Evolutionary conservation across 179 eudicot genomes (phyloP).

Genomic region (Beta lomatogona): DNA sequence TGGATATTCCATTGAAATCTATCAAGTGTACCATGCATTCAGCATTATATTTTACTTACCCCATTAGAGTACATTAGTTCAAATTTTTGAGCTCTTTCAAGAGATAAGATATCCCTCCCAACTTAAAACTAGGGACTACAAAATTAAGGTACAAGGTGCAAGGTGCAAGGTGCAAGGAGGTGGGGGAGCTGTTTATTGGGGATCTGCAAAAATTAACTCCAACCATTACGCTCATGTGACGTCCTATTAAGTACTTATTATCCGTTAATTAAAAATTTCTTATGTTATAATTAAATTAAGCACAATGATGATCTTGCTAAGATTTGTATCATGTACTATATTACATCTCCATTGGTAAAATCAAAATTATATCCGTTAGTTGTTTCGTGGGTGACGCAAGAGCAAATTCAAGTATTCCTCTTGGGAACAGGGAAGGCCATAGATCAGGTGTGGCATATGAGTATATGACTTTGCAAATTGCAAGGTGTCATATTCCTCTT

Average conservation of each 20-base stretch:
- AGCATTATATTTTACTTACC: neutral
- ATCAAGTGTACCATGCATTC: neutral
- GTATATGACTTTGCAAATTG: neutral
- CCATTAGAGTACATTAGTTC: neutral
- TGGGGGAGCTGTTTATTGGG: constrained; percentile 9
- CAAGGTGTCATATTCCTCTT: constrained; percentile 6
- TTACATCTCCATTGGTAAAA: neutral
- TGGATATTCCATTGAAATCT: neutral
- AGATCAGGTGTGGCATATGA: constrained; percentile 22
- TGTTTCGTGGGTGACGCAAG: constrained; percentile 17
- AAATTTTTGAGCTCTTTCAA: constrained; percentile 15
- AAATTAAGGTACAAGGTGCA: neutral
- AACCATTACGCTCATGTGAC: constrained; percentile 29
- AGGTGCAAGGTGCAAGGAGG: neutral
- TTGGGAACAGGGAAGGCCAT: constrained; percentile 27
- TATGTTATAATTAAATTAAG: neutral
- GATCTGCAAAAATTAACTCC: constrained; percentile 27
- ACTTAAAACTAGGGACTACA: neutral
- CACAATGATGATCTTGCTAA: constrained; percentile 19
- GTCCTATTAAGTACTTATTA: constrained; percentile 15
- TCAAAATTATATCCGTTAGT: constrained; percentile 29
- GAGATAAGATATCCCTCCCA: constrained; percentile 7
- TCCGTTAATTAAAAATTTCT: constrained; percentile 10
- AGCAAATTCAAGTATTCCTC: constrained; percentile 16
- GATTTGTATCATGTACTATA: constrained; percentile 1